Evolutionary conservation across 805 yeast genomes (phyloP), one percentile per base, ranked within the genome.

Genomic region (Yamadazyma endophytica): DNA sequence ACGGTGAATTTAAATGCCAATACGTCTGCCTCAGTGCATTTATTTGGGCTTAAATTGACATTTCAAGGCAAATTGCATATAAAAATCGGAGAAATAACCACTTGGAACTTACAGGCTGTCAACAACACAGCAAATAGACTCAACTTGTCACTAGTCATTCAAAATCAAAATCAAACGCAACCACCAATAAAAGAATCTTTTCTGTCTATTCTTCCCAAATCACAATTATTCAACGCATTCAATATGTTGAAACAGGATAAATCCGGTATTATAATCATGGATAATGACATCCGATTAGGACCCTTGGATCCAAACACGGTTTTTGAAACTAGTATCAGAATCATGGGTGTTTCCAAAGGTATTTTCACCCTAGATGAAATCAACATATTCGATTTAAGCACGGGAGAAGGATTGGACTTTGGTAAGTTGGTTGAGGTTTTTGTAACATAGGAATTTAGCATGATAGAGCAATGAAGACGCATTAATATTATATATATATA

Each of bases 351-450:
- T 9, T 70, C 77, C 24, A 65, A 68, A 41, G 95, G 95, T 0
- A 67, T 79, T 6, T 78, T 71, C 49, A 72, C 74, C 26, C 55
- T 85, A 13, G 77, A 72, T 33, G 87, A 84, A 2, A 68, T 82
- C n/a, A 72, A 72, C 35, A 62, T 85, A 9, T 68, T 78, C 28
- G 94, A 84, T 46, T 59, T 76, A 8, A 47, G 52, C 21, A 68
- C 77, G 13, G 86, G 89, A 3, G 89, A 82, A 35, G 71, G 76
- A 2, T 67, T 78, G 40, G 88, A 78, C 39, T 79, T 84, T 49
- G 88, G 87, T 1, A 70, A 75, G 36, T 57, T 83, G 32, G 61
- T 84, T 21, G 88, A 82, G 44, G 82, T 84, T 2, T 68, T 78
- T 34, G 86, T 83, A 3, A 37, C 36, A 20, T 40, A 32, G 24